A percentile compares a stretch with the other conserved stretches of the same genome.
Evolutionary conservation across 2,329 filamentous ascomycete genomes (phyloP).

Genomic region (Fusarium lateritium): DNA sequence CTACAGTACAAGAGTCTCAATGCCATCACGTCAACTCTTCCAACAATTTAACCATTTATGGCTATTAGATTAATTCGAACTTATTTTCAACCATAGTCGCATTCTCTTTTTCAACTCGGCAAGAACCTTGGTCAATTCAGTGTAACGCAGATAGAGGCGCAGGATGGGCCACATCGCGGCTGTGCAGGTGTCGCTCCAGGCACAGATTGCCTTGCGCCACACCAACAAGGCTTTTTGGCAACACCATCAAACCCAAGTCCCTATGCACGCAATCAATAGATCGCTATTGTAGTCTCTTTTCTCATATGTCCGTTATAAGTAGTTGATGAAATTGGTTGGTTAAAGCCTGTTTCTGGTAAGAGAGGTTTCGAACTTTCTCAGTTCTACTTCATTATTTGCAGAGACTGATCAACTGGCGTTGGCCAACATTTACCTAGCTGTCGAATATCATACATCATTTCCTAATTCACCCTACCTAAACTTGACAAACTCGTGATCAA

Average conservation of each 20-base stretch:
- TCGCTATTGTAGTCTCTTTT: background rate
- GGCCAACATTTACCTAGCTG: background rate
- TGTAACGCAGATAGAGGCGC: slow-evolving; percentile 34
- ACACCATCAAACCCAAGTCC: slow-evolving; percentile 25
- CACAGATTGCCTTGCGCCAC: slow-evolving; percentile 31
- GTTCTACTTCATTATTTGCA: background rate
- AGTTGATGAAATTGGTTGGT: background rate
- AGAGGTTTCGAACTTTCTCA: rapidly evolving
- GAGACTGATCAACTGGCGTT: background rate
- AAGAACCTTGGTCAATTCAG: slow-evolving; percentile 15
- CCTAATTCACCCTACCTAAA: background rate
- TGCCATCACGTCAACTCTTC: background rate
- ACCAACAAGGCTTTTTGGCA: slow-evolving; percentile 34
- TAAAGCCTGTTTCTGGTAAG: background rate
- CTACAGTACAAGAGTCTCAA: background rate
- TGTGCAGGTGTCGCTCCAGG: slow-evolving; percentile 35
- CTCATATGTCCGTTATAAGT: background rate
- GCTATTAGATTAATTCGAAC: background rate
- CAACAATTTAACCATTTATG: background rate
- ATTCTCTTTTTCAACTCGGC: background rate
- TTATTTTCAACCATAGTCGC: background rate
- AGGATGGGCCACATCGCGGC: slow-evolving; percentile 19
- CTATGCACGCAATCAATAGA: background rate
- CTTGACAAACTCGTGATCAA: too few relatives aligned
- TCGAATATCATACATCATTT: background rate